Conservation (phyloP, 495 filamentous ascomycete genomes). For the Xylaria grammica region DNA sequence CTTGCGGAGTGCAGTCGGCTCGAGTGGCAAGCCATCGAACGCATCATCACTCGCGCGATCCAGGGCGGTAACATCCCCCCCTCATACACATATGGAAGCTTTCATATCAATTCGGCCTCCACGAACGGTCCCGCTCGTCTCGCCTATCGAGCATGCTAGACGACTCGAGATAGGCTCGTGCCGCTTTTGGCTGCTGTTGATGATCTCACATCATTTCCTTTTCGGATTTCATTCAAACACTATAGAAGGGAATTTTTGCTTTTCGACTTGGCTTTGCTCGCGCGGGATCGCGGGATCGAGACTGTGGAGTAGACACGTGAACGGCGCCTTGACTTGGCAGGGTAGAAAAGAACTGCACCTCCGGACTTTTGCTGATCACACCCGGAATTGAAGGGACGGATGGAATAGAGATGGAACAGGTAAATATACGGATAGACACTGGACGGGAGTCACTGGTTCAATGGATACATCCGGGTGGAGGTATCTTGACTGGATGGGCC, state of each 20-base stretch:
- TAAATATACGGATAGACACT: slow-evolving; percentile 5
- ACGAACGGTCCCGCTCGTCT: not conserved
- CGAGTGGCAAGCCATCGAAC: slow-evolving; percentile 50
- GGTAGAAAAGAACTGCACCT: not conserved
- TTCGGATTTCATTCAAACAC: slow-evolving; percentile 11
- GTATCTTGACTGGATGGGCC: slow-evolving; percentile 6
- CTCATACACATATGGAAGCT: slow-evolving; percentile 12
- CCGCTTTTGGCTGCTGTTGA: not conserved
- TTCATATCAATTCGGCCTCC: not conserved
- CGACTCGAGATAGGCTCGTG: not conserved
- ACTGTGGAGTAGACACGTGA: no score
- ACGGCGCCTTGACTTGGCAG: no score
- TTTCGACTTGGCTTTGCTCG: no score
- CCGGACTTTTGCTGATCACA: not conserved
- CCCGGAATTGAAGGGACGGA: slow-evolving; percentile 5
- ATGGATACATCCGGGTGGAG: not conserved
- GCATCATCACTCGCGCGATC: slow-evolving; percentile 40
- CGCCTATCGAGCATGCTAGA: not conserved
- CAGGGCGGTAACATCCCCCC: slow-evolving; percentile 21
- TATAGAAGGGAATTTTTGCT: not conserved
- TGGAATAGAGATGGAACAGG: not conserved
- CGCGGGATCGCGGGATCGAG: no score
- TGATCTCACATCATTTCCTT: not conserved
- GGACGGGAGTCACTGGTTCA: not conserved
- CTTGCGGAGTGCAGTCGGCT: slow-evolving; percentile 37